phyloP scores from a whole-genome alignment of 768 basidiomycete genomes.

The Podaxis rugospora region DNA sequence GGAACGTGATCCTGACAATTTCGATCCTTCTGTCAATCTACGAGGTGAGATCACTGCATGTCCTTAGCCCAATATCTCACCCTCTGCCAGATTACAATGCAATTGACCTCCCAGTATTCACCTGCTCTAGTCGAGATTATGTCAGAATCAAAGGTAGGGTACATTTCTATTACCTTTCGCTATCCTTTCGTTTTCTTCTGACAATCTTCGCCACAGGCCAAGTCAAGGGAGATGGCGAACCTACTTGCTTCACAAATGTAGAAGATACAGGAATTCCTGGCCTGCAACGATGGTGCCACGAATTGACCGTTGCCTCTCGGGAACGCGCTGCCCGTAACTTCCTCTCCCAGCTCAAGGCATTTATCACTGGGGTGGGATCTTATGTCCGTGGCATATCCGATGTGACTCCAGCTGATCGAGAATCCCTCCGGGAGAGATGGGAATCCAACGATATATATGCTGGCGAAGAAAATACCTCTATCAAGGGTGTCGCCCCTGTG shows the following conservation, averaged over 20 bases:
- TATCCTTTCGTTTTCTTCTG: not conserved
- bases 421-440: slow-evolving; percentile 46
- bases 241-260: slow-evolving; percentile 49
- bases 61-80: not conserved
- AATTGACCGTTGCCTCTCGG: slow-evolving; percentile 49
- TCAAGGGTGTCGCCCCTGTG: slow-evolving; percentile 40
- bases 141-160: slow-evolving; percentile 45
- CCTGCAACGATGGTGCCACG: slow-evolving; percentile 55
- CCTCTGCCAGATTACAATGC: slow-evolving; percentile 46
- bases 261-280: slow-evolving; percentile 53
- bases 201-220: slow-evolving; percentile 32
- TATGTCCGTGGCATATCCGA: slow-evolving; percentile 50
- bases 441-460: slow-evolving; percentile 33
- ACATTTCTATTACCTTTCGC: not conserved
- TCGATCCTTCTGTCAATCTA: slow-evolving; percentile 45
- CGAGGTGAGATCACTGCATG: slow-evolving; percentile 32
- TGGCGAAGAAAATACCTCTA: slow-evolving; percentile 10
- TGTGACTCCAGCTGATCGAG: slow-evolving; percentile 48
- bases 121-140: slow-evolving; percentile 58
- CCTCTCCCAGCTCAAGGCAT: slow-evolving; percentile 42
- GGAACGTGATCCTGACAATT: slow-evolving; percentile 50
- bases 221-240: slow-evolving; percentile 56
- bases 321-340: slow-evolving; percentile 42
- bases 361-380: slow-evolving; percentile 40
- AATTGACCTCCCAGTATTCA: slow-evolving; percentile 62